A percentile compares a stretch with the other conserved stretches of the same genome.
These are phyloP conservation scores for Cytospora schulzeri DNA, from an alignment of 2,329 filamentous ascomycete species.

Conservation along the genomic window DNA sequence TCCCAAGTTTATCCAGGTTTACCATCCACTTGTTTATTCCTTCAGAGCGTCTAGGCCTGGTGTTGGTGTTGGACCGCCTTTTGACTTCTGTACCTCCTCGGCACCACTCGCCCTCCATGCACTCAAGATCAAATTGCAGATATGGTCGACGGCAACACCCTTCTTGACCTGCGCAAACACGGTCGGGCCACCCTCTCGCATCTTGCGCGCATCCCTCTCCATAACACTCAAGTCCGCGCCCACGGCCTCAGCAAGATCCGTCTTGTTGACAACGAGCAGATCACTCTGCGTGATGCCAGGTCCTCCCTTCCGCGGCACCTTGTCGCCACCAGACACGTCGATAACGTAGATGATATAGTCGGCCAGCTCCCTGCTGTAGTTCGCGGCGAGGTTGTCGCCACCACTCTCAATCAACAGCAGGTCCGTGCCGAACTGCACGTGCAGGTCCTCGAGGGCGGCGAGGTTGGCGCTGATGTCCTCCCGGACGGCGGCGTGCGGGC, in stretches of 20 bases:
- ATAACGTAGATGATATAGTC: slow-evolving; percentile 99
- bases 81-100: slow-evolving; percentile 56
- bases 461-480: slow-evolving; percentile 97
- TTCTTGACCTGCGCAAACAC: slow-evolving; percentile 98
- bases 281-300: slow-evolving; percentile 97
- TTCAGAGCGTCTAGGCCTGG: slow-evolving; percentile 50
- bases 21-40: not conserved
- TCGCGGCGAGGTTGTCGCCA: slow-evolving; percentile 94
- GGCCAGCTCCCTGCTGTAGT: slow-evolving; percentile 92
- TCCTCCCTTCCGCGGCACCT: slow-evolving; percentile 93
- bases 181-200: slow-evolving; percentile 92
- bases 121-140: slow-evolving; percentile 83
- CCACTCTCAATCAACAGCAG: slow-evolving; percentile 92
- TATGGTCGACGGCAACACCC: slow-evolving; percentile 79
- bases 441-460: slow-evolving; percentile 85
- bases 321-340: slow-evolving; percentile 94
- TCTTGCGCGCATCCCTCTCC: slow-evolving; percentile 92
- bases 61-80: slow-evolving; percentile 61
- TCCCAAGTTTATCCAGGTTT: not conserved
- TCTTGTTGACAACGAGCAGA: slow-evolving; percentile 94
- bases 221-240: slow-evolving; percentile 91
- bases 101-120: slow-evolving; percentile 93
- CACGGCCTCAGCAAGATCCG: slow-evolving; percentile 85
- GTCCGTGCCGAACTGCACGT: slow-evolving; percentile 77
- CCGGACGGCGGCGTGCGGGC: slow-evolving; percentile 93